A percentile compares a stretch with the other conserved stretches of the same genome.
phyloP scores from a whole-genome alignment of 805 yeast genomes.

The Cyberlindnera americana region DNA sequence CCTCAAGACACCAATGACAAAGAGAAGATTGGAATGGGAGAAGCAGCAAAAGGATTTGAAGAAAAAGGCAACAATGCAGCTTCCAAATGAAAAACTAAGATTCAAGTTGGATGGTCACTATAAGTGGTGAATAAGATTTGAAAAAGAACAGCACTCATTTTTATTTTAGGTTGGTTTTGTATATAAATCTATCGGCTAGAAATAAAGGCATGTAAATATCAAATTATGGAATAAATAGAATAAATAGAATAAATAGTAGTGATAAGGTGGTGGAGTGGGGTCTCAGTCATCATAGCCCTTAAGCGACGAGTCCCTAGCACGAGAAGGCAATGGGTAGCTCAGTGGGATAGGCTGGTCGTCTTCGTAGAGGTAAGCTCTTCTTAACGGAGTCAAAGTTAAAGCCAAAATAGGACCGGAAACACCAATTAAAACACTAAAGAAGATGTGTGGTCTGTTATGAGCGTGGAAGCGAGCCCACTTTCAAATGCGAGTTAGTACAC shows the following conservation, averaged over 20 bases:
- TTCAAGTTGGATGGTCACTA: slow-evolving; percentile 49
- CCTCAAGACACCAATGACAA: slow-evolving; percentile 64
- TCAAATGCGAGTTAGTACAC: slow-evolving; percentile 1
- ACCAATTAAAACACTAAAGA: slow-evolving; percentile 62
- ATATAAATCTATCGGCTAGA: too few species aligned
- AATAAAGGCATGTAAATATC: too few species aligned
- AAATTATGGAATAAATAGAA: too few species aligned
- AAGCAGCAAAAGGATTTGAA: slow-evolving; percentile 42
- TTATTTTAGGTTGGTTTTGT: too few species aligned
- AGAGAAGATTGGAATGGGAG: slow-evolving; percentile 58
- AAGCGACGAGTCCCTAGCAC: slow-evolving; percentile 45
- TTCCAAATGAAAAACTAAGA: slow-evolving; percentile 43
- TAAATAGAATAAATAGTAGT: slow-evolving; percentile 6
- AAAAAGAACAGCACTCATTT: too few species aligned
- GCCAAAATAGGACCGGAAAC: slow-evolving; percentile 64
- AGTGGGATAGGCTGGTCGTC: slow-evolving; percentile 66
- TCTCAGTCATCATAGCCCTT: slow-evolving; percentile 53
- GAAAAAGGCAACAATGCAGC: slow-evolving; percentile 50
- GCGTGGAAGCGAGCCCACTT: slow-evolving; percentile 75
- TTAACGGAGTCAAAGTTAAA: slow-evolving; percentile 56
- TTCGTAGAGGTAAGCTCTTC: slow-evolving; percentile 62
- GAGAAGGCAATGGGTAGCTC: slow-evolving; percentile 46
- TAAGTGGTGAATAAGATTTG: slow-evolving; percentile 54
- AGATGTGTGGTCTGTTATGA: slow-evolving; percentile 71
- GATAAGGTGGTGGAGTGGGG: background rate